These are phyloP conservation scores for Kodamaea hsintzibuensis DNA, from an alignment of 805 yeast species.

Conservation along the genomic window DNA sequence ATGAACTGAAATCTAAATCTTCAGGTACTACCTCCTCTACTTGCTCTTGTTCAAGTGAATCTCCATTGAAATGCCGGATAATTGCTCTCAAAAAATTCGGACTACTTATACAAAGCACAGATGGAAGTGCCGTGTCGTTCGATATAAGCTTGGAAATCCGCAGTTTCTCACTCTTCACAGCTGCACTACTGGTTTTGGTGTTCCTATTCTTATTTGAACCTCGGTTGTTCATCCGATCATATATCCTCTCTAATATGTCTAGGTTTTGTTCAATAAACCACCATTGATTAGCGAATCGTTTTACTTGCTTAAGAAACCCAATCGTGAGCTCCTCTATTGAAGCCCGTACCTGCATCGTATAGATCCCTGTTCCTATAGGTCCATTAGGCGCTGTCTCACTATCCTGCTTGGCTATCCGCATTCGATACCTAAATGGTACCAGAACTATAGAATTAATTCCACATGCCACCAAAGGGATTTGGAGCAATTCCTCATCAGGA, in stretches of 20 bases:
- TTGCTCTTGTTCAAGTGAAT: not conserved
- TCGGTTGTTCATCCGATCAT: not conserved
- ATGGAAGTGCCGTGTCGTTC: conserved; percentile 7
- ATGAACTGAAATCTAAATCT: not conserved
- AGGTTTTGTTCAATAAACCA: conserved; percentile 9
- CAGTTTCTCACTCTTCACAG: conserved; percentile 4
- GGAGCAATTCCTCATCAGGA: not conserved
- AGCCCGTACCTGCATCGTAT: not conserved
- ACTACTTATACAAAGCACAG: conserved; percentile 9
- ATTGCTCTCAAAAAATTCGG: conserved; percentile 7
- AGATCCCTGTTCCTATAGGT: not conserved
- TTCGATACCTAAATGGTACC: conserved; percentile 6
- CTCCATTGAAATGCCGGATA: conserved; percentile 6
- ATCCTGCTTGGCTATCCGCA: conserved; percentile 6
- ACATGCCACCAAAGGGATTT: conserved; percentile 3
- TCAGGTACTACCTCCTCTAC: not conserved
- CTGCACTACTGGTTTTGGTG: not conserved
- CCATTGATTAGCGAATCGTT: conserved; percentile 4
- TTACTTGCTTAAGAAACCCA: conserved; percentile 1
- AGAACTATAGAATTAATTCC: conserved; percentile 1
- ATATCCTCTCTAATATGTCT: not conserved
- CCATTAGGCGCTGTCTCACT: not conserved
- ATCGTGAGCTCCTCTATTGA: not conserved
- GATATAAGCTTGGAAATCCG: conserved; percentile 6
- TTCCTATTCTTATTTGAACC: not conserved